A percentile compares a stretch with the other conserved stretches of the same genome.
phyloP scores from a whole-genome alignment of 257 asterid genomes.

The Forsythia suspensa region DNA sequence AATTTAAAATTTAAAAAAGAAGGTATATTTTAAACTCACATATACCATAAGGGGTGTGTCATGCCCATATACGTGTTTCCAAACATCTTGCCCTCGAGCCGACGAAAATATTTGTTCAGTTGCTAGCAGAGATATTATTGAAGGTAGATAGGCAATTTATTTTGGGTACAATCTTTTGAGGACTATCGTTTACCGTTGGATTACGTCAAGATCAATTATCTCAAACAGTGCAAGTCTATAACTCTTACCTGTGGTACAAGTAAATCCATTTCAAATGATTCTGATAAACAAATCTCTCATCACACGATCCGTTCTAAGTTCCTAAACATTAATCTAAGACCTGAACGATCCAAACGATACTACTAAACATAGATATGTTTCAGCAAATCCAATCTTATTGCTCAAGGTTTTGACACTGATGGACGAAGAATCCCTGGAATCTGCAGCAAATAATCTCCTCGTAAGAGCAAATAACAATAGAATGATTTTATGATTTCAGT shows the following conservation, averaged over 20 bases:
- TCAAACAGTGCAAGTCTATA: neutral
- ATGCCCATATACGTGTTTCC: neutral
- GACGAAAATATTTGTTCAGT: neutral
- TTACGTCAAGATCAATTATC: neutral
- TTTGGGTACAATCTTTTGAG: neutral
- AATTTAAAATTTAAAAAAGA: too few relatives aligned
- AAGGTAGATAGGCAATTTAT: neutral
- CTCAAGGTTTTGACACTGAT: constrained; percentile 19
- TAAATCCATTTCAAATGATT: neutral
- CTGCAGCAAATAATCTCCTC: constrained; percentile 28
- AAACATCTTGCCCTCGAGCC: neutral
- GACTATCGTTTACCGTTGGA: too few relatives aligned
- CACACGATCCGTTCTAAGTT: neutral
- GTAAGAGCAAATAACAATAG: neutral
- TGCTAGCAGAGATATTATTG: neutral
- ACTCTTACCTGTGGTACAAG: neutral
- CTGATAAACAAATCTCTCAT: neutral
- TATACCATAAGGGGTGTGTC: too few relatives aligned
- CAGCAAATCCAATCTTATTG: neutral
- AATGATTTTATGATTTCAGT: neutral
- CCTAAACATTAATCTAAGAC: neutral
- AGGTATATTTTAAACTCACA: too few relatives aligned
- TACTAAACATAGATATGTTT: neutral
- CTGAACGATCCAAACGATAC: neutral
- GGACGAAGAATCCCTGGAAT: constrained; percentile 48